Percentiles rank a stretch among this genome's conserved stretches.
These are phyloP conservation scores for Mycothermus thermophilus DNA, from an alignment of 495 filamentous ascomycete genomes.

Conservation along the genomic window DNA sequence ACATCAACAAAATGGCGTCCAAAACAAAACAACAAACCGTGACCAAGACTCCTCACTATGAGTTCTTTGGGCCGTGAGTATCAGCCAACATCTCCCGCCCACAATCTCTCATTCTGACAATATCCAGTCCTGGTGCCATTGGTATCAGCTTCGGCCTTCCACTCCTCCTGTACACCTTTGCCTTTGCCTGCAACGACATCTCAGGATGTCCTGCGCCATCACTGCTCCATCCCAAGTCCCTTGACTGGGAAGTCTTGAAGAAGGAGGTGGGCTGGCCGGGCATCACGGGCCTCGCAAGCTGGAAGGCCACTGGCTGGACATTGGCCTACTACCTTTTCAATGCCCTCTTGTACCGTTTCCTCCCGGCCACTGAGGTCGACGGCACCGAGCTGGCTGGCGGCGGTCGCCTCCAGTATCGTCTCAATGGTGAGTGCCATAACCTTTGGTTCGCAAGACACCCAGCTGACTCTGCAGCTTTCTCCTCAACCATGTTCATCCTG, in stretches of 20 bases:
- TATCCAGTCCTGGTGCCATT: slow-evolving; percentile 55
- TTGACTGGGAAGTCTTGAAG: slow-evolving; percentile 59
- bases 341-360: slow-evolving; percentile 55
- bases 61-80: slow-evolving; percentile 81
- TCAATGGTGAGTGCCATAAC: slow-evolving; percentile 52
- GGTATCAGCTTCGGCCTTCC: slow-evolving; percentile 67
- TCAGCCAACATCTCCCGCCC: neutral
- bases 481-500: slow-evolving; percentile 56
- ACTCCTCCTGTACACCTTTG: slow-evolving; percentile 53
- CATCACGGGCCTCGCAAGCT: slow-evolving; percentile 44
- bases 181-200: slow-evolving; percentile 83
- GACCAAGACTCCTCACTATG: slow-evolving; percentile 40
- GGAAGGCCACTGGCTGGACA: slow-evolving; percentile 49
- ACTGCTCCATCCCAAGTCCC: slow-evolving; percentile 57
- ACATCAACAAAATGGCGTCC: slow-evolving; percentile 9
- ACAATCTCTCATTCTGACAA: neutral
- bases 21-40: slow-evolving; percentile 12
- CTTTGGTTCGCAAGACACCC: neutral
- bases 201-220: slow-evolving; percentile 83
- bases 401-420: slow-evolving; percentile 69
- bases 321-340: slow-evolving; percentile 71
- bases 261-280: slow-evolving; percentile 71
- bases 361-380: slow-evolving; percentile 60
- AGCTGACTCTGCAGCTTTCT: slow-evolving; percentile 47
- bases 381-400: slow-evolving; percentile 59